Percentiles rank a stretch among this genome's conserved stretches.
phyloP scores from a whole-genome alignment of 2,329 filamentous ascomycete genomes.

The Hymenoscyphus infarciens region DNA sequence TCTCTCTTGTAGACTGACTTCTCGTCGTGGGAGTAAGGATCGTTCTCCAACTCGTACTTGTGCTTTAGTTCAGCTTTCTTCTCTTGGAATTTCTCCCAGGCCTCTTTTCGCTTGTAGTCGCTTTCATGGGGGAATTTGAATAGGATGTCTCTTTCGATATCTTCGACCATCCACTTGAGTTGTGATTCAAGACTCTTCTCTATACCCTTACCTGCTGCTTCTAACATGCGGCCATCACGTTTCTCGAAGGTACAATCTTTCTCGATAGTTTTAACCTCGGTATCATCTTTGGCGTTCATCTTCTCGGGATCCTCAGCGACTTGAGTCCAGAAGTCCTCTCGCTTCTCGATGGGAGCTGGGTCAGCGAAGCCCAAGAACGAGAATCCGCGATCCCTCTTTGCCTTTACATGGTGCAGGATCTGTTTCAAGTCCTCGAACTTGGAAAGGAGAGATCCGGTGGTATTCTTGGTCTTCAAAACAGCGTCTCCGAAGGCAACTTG shows the following conservation, averaged over 20 bases:
- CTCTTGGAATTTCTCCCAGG: neutral
- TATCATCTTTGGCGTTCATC: neutral
- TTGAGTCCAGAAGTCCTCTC: neutral
- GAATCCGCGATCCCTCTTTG: neutral
- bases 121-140: neutral
- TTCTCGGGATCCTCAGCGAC: neutral
- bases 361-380: neutral
- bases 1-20: neutral
- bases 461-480: neutral
- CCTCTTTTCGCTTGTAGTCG: neutral
- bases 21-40: neutral
- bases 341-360: neutral
- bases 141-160: neutral
- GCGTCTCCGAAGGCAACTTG: neutral
- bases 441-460: neutral
- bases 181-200: neutral
- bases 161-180: neutral
- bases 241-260: neutral
- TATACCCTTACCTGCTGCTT: neutral
- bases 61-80: neutral
- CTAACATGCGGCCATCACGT: neutral
- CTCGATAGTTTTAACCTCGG: neutral
- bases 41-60: neutral
- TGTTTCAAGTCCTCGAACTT: neutral
- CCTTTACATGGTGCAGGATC: neutral